Base-by-base conservation (phyloP, 2,329 filamentous ascomycete species). In the Pseudocercospora musae region DNA sequence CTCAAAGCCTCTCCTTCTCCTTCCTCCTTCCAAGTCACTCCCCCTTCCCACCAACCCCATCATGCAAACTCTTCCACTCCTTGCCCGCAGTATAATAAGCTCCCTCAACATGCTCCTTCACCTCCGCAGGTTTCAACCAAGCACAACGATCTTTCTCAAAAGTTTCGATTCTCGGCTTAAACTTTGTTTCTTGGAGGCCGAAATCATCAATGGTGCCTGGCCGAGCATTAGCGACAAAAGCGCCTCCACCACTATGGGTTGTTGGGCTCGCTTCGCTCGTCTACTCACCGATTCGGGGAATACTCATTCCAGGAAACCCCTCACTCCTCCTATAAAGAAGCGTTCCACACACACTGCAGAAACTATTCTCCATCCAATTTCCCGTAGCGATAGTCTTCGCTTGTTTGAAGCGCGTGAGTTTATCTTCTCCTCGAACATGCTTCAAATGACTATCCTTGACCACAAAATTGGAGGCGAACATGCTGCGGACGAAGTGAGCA, bases 131-230 rank as follows among this genome's bases (percentile, higher is more conserved):
- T 33, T 58, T 44, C 54, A 66, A 58, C 64, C 64, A 66, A 9
- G 29, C 49, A 31, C 84, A 83, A 1, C 85, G 75, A 63, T 82
- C 77, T 71, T 80, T 0, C 74, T 74, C 57, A 71, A 81, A 88
- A 50, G 79, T 75, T 76, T 88, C 86, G 0, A 79, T 64, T 62
- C 70, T 72, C 0, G 86, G 86, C 69, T 75, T 82, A 65, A 89
- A 71, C 69, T 80, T 82, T 0, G 80, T 84, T 75, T 88, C 84
- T 33, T 82, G 79, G 56, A 89, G 69, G 55, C 70, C 72, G 57
- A 86, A 85, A 73, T 89, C 86, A 70, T 89, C 86, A 1, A 89
- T 80, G 0, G 84, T 87, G 0, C 87, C 87, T 78, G 82, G 69
- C 75, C 10, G 8, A 13, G 5, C 18, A 23, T 0, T 73, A 68